A percentile compares a stretch with the other conserved stretches of the same genome.
Evolutionary conservation across 2,329 filamentous ascomycete genomes (phyloP).

Genomic region (Pezicula carpinea): DNA sequence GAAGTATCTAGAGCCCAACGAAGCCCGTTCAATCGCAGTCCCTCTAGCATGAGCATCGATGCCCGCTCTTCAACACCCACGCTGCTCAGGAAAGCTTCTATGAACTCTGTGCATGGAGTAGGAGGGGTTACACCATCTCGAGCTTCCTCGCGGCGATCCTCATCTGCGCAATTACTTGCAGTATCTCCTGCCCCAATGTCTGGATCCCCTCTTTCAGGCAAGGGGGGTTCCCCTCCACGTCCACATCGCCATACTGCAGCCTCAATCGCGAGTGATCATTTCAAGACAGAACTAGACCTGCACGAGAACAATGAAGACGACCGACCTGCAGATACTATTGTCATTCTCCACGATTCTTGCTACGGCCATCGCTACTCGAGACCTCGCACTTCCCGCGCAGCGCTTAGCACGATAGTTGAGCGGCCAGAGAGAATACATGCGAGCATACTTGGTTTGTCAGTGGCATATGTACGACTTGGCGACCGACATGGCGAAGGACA

Average conservation of each 20-base stretch:
- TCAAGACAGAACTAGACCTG: slow-evolving; percentile 26
- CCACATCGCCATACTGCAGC: slow-evolving; percentile 43
- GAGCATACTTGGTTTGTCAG: slow-evolving; percentile 72
- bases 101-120: slow-evolving; percentile 35
- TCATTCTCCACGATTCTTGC: slow-evolving; percentile 87
- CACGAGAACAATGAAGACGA: slow-evolving; percentile 19
- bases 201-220: slow-evolving; percentile 33
- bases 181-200: slow-evolving; percentile 27
- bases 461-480: slow-evolving; percentile 87
- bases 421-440: slow-evolving; percentile 88
- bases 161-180: slow-evolving; percentile 35
- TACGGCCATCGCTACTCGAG: slow-evolving; percentile 91
- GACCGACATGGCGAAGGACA: slow-evolving; percentile 69
- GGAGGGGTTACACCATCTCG: slow-evolving; percentile 32
- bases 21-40: slow-evolving; percentile 20
- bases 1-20: slow-evolving; percentile 16
- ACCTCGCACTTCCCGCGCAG: slow-evolving; percentile 67
- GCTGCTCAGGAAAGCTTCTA: slow-evolving; percentile 36
- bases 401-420: slow-evolving; percentile 81
- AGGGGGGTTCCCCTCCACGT: slow-evolving; percentile 26
- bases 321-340: slow-evolving; percentile 58
- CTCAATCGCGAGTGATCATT: slow-evolving; percentile 32
- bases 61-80: slow-evolving; percentile 36
- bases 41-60: slow-evolving; percentile 31
- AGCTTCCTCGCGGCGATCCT: slow-evolving; percentile 34